phyloP scores from a whole-genome alignment of 2,329 filamentous ascomycete species.

The Cladophialophora yegresii region DNA sequence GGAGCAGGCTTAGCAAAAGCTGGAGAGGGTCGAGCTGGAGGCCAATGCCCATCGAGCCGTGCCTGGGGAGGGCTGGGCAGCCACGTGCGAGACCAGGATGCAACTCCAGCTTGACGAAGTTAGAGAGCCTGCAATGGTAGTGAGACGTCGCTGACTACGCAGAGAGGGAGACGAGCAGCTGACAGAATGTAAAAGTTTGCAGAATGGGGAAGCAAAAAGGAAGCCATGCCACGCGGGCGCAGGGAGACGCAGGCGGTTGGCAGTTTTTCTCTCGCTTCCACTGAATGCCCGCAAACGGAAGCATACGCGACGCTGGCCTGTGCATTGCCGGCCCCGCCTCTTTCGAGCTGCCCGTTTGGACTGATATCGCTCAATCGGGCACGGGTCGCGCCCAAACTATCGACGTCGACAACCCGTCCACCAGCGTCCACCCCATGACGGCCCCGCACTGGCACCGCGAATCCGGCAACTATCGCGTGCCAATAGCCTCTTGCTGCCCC shows the following conservation, averaged over 20 bases:
- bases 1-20: constrained; percentile 14
- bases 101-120: constrained; percentile 3
- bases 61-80: constrained; percentile 7
- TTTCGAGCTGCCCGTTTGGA: constrained; percentile 8
- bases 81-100: constrained; percentile 15
- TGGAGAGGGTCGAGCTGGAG: constrained; percentile 4
- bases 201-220: constrained; percentile 1
- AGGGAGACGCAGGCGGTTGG: background rate
- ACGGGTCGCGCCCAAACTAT: background rate
- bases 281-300: constrained; percentile 4
- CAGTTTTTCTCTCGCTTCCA: constrained; percentile 6
- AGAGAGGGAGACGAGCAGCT: background rate
- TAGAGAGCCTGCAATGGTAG: background rate
- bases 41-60: constrained; percentile 11
- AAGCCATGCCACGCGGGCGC: background rate
- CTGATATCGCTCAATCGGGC: background rate
- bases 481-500: background rate
- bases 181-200: background rate
- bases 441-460: constrained; percentile 7
- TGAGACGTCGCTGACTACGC: constrained; percentile 7
- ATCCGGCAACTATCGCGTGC: background rate
- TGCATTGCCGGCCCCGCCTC: constrained; percentile 1
- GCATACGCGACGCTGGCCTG: background rate
- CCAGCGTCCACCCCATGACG: background rate
- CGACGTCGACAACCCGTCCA: background rate